These are phyloP conservation scores for Lomentospora prolificans DNA, from an alignment of 2,329 filamentous ascomycete genomes.

Conservation along the genomic window DNA sequence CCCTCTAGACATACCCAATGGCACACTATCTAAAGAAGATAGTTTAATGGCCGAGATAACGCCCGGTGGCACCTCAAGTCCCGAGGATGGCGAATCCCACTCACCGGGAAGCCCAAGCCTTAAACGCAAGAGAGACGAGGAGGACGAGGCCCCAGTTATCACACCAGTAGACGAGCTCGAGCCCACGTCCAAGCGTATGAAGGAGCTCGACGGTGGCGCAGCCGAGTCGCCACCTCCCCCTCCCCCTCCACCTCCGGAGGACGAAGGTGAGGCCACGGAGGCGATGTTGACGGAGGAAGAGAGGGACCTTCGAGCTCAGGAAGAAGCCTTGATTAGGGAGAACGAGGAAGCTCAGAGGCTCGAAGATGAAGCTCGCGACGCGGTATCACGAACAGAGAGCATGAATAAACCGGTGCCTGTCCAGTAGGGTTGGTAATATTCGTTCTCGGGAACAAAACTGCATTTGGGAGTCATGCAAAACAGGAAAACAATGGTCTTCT, in stretches of 20 bases:
- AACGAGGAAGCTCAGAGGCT: constrained; percentile 45
- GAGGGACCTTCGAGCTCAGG: constrained; percentile 36
- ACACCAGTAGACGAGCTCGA: constrained; percentile 3
- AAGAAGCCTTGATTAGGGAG: constrained; percentile 39
- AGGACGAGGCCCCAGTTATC: constrained; percentile 20
- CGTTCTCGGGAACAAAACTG: neutral
- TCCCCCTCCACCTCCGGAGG: constrained; percentile 35
- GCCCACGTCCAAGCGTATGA: constrained; percentile 34
- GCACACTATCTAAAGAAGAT: constrained; percentile 12
- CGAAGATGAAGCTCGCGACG: constrained; percentile 33
- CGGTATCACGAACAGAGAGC: neutral
- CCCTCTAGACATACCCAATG: constrained; percentile 1
- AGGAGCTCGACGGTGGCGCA: constrained; percentile 31
- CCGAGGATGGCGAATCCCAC: constrained; percentile 15
- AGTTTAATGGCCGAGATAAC: constrained; percentile 13
- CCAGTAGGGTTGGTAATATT: constrained; percentile 9
- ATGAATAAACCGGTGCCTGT: neutral
- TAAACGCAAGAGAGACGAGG: constrained; percentile 56
- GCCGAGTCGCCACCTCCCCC: constrained; percentile 31
- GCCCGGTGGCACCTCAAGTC: constrained; percentile 6
- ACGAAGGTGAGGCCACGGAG: constrained; percentile 16
- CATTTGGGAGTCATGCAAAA: neutral
- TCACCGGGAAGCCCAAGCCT: constrained; percentile 19
- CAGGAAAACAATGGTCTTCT: neutral
- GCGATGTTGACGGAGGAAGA: constrained; percentile 31